Base-by-base conservation (phyloP, 139 green algal genomes). In the Volvox reticuliferus region DNA sequence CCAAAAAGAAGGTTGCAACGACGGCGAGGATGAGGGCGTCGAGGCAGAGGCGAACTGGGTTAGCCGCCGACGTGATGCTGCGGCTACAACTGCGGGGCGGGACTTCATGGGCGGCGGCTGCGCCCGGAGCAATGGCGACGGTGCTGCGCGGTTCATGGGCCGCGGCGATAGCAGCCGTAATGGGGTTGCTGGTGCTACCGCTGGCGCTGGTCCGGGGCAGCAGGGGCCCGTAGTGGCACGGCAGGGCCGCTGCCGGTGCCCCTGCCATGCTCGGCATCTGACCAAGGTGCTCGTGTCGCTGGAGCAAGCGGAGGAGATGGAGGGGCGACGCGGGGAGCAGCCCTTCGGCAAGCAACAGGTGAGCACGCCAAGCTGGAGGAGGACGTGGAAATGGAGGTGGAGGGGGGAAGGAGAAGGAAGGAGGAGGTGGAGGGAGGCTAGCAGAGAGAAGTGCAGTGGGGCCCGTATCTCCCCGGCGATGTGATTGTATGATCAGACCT, bases 231-330 rank as follows among this genome's bases (percentile, higher is more conserved):
- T 28, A 1, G 85, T 44, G 16, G 68, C 69, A 6, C 28, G 0
- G 37, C 37, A 50, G n/a, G 32, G 69, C 37, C 85, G 24, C 37
- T 89, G 85, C 85, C 68, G 85, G 28, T 89, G 85, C 37, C 85
- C 85, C 37, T 89, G 85, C 69, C 85, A 89, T 50, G 69, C 85
- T n/a, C 33, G 85, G 0, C 33, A 62, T n/a, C 85, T 89, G 69
- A 89, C 85, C 0, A 67, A 71, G 85, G 85, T 71, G 85, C 69
- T 89, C n/a, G 85, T 89, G 85, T 89, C 85, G 28, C 1, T 1
- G 69, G 85, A 63, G 21, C 32, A 82, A 20, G 69, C 33, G 37
- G 85, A 89, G 69, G 85, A 89, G 85, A 37, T 62, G 69, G 68
- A 61, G 37, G 62, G 82, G 36, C 12, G 35, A 37, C 65, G 35